Evolutionary conservation across 768 basidiomycete species (phyloP).

Genomic region (Macrolepiota dolichaula): DNA sequence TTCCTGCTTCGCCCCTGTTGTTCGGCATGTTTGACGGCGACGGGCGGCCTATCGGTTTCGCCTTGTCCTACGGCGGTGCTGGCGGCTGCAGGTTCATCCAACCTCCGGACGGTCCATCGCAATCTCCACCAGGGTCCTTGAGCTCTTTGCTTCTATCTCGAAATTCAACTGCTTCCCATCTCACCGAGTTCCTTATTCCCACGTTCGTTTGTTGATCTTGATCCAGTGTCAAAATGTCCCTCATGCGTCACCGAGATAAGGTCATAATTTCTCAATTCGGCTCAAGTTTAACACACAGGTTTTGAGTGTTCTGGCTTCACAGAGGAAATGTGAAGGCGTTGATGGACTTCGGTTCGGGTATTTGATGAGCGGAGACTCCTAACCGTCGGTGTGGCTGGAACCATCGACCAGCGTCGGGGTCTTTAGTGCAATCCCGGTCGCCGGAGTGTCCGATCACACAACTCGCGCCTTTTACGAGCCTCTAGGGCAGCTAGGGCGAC

Average conservation of each 20-base stretch:
- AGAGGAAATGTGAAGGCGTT: neutral
- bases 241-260: conserved; percentile 4
- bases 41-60: neutral
- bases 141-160: neutral
- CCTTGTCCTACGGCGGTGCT: neutral
- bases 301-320: neutral
- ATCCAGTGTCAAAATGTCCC: neutral
- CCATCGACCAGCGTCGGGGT: neutral
- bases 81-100: neutral
- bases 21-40: neutral
- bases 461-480: neutral
- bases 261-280: neutral
- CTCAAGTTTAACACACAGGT: neutral
- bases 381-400: neutral
- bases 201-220: neutral
- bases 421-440: neutral
- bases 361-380: neutral
- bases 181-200: neutral
- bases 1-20: neutral
- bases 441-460: neutral
- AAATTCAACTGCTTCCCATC: conserved; percentile 1
- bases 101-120: neutral
- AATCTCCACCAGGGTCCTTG: conserved; percentile 4
- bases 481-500: too few relatives aligned
- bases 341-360: neutral